Base-by-base conservation (phyloP, 345 rosid species). In the Eucalyptus camaldulensis region DNA sequence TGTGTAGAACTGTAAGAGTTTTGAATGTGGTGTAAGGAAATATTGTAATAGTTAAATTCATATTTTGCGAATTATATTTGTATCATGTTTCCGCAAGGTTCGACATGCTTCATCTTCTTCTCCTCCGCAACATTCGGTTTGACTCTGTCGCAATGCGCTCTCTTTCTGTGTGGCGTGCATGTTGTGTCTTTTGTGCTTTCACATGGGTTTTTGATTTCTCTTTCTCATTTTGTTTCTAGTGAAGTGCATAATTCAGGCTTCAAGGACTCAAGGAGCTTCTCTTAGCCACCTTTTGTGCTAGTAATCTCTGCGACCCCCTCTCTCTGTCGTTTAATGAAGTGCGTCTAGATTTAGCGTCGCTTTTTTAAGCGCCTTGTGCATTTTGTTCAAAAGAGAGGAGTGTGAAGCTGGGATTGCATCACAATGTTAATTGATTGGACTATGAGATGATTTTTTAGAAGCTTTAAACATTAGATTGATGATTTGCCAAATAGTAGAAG, bases 251-350 rank as follows among this genome's bases (percentile, higher is more conserved):
- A 80, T 88, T 58, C 93, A 94, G 93, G 91, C 91, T 89, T 13
- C 91, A 86, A 85, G 85, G 92, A 86, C 90, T 89, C 89, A 33
- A 91, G 89, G 49, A 53, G 76, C 86, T 91, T 90, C 88, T 85
- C 91, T 76, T 69, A 89, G 43, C 90, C 91, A 29, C 89, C 93
- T 86, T 90, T 91, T n/a, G 88, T 87, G 90, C 92, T 65, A 93
- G 96, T 96, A 91, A 45, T 31, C 88, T 88, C 69, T 6, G 40
- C 7, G 3, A 21, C 14, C 67, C n/a, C 67, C 67, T 56, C 54
- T 53, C 40, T 53, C 5, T 2, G 2, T 53, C 2, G 58, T 53
- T 53, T 53, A 21, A 8, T 1, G 10, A 53, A 53, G 58, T 53
- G 58, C 10, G 58, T 53, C 5, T 72, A 2, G 27, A 72, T 21